These are phyloP conservation scores for Hyparrhenia diplandra DNA, from an alignment of 176 grass and related monocot species.

Conservation along the genomic window DNA sequence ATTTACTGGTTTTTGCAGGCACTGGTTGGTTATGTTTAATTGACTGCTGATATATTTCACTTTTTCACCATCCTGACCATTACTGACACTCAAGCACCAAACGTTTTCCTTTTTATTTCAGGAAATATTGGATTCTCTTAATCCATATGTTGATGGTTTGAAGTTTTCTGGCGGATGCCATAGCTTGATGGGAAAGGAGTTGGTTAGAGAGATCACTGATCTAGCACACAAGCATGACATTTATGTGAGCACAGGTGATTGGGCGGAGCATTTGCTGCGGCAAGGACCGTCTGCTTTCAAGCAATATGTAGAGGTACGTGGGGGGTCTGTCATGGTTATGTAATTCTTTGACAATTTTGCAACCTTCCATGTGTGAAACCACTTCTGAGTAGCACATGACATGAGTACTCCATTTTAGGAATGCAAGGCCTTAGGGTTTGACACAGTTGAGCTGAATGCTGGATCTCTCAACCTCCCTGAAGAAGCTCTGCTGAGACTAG, in stretches of 20 bases:
- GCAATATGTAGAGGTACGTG: slow-evolving; percentile 72
- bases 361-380: neutral
- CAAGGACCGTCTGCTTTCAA: slow-evolving; percentile 80
- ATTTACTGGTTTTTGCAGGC: neutral
- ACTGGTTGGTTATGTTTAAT: neutral
- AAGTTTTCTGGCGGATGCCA: slow-evolving; percentile 92
- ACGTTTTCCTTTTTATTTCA: slow-evolving; percentile 10
- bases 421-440: slow-evolving; percentile 82
- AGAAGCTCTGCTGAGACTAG: slow-evolving; percentile 74
- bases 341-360: neutral
- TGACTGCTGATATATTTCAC: neutral
- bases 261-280: slow-evolving; percentile 81
- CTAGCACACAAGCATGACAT: slow-evolving; percentile 86
- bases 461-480: slow-evolving; percentile 82
- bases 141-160: slow-evolving; percentile 75
- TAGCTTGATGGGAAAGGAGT: slow-evolving; percentile 61
- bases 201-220: slow-evolving; percentile 72
- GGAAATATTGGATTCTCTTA: slow-evolving; percentile 62
- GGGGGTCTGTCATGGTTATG: neutral
- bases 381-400: neutral
- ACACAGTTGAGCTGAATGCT: slow-evolving; percentile 86
- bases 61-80: neutral
- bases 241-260: slow-evolving; percentile 96
- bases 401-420: slow-evolving; percentile 42
- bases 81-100: neutral